These are phyloP conservation scores for Phytopythium oedochilum DNA, from an alignment of 352 stramenopile genomes.

Conservation along the genomic window DNA sequence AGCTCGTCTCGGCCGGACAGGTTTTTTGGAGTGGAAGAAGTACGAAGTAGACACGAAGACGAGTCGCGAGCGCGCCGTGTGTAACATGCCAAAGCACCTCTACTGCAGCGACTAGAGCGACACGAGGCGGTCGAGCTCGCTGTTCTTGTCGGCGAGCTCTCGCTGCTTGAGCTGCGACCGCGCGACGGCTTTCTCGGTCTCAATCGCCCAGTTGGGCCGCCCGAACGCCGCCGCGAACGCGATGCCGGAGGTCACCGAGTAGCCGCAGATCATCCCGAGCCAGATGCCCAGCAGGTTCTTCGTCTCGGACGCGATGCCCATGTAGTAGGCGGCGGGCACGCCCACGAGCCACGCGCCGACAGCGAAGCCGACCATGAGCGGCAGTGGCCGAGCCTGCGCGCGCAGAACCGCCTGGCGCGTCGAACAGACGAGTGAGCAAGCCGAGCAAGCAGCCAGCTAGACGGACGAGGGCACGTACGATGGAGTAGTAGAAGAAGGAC, in stretches of 20 bases:
- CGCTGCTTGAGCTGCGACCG: constrained; percentile 41
- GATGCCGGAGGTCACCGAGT: constrained; percentile 68
- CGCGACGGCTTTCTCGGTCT: constrained; percentile 44
- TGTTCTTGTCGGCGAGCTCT: constrained; percentile 8
- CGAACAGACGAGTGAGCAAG: too few relatives aligned
- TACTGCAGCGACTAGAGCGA: not conserved
- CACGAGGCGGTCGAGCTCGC: constrained; percentile 20
- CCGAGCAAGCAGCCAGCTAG: not conserved
- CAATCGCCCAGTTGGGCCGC: constrained; percentile 51
- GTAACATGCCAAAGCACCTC: too few relatives aligned
- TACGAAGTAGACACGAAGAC: too few relatives aligned
- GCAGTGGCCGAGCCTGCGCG: constrained; percentile 47
- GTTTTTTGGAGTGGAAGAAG: too few relatives aligned
- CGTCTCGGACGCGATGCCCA: constrained; percentile 35
- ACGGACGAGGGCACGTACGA: constrained; percentile 27
- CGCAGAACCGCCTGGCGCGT: constrained; percentile 66
- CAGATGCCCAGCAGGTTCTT: constrained; percentile 63
- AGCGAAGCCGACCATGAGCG: constrained; percentile 53
- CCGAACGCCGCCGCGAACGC: constrained; percentile 56
- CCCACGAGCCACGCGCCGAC: constrained; percentile 70
- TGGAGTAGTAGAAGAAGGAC: constrained; percentile 78
- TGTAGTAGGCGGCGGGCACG: constrained; percentile 64
- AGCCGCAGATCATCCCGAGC: constrained; percentile 59
- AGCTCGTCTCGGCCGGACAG: too few relatives aligned
- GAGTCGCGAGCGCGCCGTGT: too few relatives aligned